phyloP scores from a whole-genome alignment of 495 filamentous ascomycete genomes.

The Podospora pseudoanserina region DNA sequence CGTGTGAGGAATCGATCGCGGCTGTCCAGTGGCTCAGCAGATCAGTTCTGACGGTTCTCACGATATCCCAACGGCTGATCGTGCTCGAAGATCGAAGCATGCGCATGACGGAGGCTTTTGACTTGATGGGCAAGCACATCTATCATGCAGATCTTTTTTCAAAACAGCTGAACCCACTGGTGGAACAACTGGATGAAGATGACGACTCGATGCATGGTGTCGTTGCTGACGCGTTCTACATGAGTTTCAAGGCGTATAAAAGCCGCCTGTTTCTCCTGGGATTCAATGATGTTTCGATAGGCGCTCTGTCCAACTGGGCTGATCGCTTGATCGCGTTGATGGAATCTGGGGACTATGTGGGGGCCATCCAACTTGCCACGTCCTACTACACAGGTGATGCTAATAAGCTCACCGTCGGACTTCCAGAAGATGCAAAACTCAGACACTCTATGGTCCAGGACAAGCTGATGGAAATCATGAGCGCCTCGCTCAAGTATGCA shows the following conservation, averaged over 20 bases:
- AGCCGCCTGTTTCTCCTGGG: constrained; percentile 88
- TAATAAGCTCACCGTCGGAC: constrained; percentile 86
- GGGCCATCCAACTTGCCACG: constrained; percentile 84
- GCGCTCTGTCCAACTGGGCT: constrained; percentile 95
- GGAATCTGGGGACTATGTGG: constrained; percentile 91
- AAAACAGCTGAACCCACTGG: constrained; percentile 75
- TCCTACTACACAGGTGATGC: constrained; percentile 85
- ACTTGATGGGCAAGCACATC: constrained; percentile 86
- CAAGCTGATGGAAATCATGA: constrained; percentile 89
- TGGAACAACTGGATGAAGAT: constrained; percentile 84
- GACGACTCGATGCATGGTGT: constrained; percentile 90
- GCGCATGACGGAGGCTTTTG: constrained; percentile 88
- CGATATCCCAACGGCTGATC: constrained; percentile 86
- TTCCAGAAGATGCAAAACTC: constrained; percentile 76
- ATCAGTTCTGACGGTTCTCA: constrained; percentile 86
- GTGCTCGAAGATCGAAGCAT: constrained; percentile 87
- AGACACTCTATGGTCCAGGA: constrained; percentile 82
- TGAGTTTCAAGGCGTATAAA: constrained; percentile 95
- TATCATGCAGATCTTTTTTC: constrained; percentile 84
- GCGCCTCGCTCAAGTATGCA: constrained; percentile 85
- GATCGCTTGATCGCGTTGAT: constrained; percentile 92
- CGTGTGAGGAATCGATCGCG: constrained; percentile 90
- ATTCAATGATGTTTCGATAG: constrained; percentile 83
- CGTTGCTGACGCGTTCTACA: constrained; percentile 94
- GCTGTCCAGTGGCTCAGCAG: constrained; percentile 95